Base-by-base conservation (phyloP, 1,284 basidiomycete species). In the Laetiporus sulphureus region DNA sequence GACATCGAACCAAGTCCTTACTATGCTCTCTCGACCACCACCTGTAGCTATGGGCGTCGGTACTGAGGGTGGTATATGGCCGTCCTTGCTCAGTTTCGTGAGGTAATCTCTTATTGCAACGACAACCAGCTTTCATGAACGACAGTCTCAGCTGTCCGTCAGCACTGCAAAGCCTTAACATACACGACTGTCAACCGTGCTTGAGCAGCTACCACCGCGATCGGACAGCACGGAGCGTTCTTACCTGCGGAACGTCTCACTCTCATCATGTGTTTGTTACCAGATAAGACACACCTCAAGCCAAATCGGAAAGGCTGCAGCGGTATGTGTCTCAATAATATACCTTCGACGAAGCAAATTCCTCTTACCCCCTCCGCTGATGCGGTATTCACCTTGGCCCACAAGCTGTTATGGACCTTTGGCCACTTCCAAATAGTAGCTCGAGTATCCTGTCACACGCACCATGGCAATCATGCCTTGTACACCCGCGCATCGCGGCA, bases 391-490 rank as follows among this genome's bases (percentile, higher is more conserved):
- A 16, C 69, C 71, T 43, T 79, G 73, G 25, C 83, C 66, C 4
- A 80, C 83, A 61, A 83, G 67, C 52, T 86, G 78, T 48, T 77
- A 77, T 23, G 80, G 70, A 2, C 76, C 76, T 62, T 83, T 85
- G n/a, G 80, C 82, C 75, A 84, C 78, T 55, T 89, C 85, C 12
- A 89, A 80, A 58, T 90, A 89, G 57, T 72, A 89, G 49, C 80
- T 86, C 5, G 81, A 84, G 59, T 89, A 86, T 2, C 86, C 85
- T n/a, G 85, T 89, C 44, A 82, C 69, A 50, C 73, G 75, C 38
- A 87, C 85, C 18, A 87, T 80, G 27, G 74, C 75, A 46, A 89
- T 71, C 79, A 89, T 88, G 32, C 80, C 79, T 59, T 61, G 37
- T 15, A 20, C 21, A 8, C 25, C 15, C n/a, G 22, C 29, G 16